Percentiles rank a stretch among this genome's conserved stretches.
phyloP scores from a whole-genome alignment of 176 grass and related monocot genomes.

The Alloteropsis semialata region DNA sequence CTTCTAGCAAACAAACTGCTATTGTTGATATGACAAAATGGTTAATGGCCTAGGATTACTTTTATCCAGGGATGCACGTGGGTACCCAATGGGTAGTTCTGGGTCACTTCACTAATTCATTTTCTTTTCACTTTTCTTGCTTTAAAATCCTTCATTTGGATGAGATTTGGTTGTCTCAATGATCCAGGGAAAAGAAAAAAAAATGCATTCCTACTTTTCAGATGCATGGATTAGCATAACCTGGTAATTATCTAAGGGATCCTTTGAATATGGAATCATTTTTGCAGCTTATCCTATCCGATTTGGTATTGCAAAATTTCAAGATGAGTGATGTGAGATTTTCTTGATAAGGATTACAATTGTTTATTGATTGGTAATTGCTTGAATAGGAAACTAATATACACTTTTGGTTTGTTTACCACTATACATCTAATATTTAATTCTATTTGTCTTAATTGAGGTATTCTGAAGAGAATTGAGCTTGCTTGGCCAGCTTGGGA shows the following conservation, averaged over 20 bases:
- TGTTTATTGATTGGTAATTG: background rate
- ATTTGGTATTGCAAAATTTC: background rate
- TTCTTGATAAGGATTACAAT: background rate
- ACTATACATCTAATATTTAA: background rate
- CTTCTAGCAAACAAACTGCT: background rate
- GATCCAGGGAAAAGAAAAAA: background rate
- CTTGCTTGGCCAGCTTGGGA: background rate
- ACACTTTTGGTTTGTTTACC: background rate
- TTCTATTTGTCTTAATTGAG: background rate
- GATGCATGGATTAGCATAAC: background rate
- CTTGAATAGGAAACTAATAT: background rate
- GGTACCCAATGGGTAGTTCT: too few relatives aligned
- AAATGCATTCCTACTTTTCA: background rate
- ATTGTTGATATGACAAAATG: background rate
- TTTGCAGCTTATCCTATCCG: background rate
- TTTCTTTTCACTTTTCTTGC: background rate
- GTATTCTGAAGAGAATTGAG: background rate
- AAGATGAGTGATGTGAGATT: background rate
- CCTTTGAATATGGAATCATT: background rate
- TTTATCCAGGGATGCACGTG: background rate
- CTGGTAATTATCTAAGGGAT: background rate
- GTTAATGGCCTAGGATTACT: background rate
- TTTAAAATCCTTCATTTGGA: background rate
- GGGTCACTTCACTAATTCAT: background rate
- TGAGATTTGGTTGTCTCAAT: background rate